Percentiles rank a stretch among this genome's conserved stretches.
phyloP scores from a whole-genome alignment of 108 stramenopile genomes.

The Skeletonema costatum region DNA sequence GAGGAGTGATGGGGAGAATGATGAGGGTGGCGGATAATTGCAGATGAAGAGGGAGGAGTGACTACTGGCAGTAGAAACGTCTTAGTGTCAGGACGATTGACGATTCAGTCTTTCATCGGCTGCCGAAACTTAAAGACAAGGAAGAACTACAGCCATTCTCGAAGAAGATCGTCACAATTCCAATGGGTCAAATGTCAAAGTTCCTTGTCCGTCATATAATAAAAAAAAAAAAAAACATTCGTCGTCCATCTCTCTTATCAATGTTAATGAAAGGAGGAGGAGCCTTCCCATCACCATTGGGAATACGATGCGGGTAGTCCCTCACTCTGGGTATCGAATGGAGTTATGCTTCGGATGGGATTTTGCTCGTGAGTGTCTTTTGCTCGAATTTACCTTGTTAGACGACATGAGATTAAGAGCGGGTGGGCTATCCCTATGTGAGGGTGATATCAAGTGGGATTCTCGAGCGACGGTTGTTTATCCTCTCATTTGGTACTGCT shows the following conservation, averaged over 20 bases:
- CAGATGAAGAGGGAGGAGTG: constrained; percentile 5
- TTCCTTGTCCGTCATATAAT: too few relatives aligned
- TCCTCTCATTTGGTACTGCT: constrained; percentile 87
- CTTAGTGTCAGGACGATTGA: constrained; percentile 23
- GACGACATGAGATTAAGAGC: constrained; percentile 76
- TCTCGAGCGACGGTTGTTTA: constrained; percentile 80
- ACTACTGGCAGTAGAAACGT: neutral
- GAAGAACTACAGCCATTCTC: constrained; percentile 54
- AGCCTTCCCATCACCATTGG: constrained; percentile 86
- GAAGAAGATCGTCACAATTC: constrained; percentile 78
- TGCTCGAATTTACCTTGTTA: constrained; percentile 83
- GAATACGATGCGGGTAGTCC: constrained; percentile 92
- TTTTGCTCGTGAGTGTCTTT: constrained; percentile 76
- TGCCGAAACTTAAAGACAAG: constrained; percentile 37
- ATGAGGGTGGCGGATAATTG: neutral
- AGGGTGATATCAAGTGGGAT: constrained; percentile 98
- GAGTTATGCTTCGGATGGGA: constrained; percentile 86
- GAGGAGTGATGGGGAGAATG: neutral
- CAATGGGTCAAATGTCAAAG: constrained; percentile 72
- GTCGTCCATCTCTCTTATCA: constrained; percentile 83
- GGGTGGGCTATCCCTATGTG: constrained; percentile 88
- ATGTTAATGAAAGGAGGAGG: constrained; percentile 94
- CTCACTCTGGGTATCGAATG: constrained; percentile 91
- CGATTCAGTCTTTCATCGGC: constrained; percentile 28
- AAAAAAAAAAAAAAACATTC: too few relatives aligned